Evolutionary conservation across 225 moss, liverwort and hornwort species (phyloP).

Genomic region (Climacium dendroides): DNA sequence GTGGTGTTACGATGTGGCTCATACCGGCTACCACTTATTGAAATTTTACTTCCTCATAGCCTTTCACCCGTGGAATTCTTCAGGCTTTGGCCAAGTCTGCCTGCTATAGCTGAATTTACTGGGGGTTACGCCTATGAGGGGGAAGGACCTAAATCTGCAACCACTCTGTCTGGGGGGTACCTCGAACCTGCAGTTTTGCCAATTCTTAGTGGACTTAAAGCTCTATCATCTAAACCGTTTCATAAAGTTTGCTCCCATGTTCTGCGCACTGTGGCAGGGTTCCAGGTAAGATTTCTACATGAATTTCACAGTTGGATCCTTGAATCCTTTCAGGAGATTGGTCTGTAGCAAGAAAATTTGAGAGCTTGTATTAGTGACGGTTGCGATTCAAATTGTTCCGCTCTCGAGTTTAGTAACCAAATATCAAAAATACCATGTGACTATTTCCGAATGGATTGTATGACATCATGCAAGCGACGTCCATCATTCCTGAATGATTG

Average conservation of each 20-base stretch:
- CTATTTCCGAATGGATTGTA: background rate
- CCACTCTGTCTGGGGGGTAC: slow-evolving; percentile 48
- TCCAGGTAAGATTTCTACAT: slow-evolving; percentile 45
- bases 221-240: slow-evolving; percentile 54
- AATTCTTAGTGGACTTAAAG: slow-evolving; percentile 38
- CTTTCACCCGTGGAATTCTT: slow-evolving; percentile 97
- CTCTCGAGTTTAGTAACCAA: background rate
- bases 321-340: background rate
- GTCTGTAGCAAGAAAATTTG: background rate
- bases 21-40: slow-evolving; percentile 92
- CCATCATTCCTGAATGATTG: background rate
- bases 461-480: background rate
- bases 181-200: slow-evolving; percentile 60
- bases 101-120: slow-evolving; percentile 81
- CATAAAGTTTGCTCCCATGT: slow-evolving; percentile 93
- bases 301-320: background rate
- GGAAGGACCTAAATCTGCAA: slow-evolving; percentile 53
- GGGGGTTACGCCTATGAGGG: slow-evolving; percentile 84
- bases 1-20: slow-evolving; percentile 88
- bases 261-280: slow-evolving; percentile 83
- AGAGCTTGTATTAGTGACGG: background rate
- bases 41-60: slow-evolving; percentile 80
- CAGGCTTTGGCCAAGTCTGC: slow-evolving; percentile 96
- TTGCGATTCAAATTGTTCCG: background rate
- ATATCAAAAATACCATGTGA: background rate